Evolutionary conservation across 2,329 filamentous ascomycete genomes (phyloP).

Genomic region (Knufia petricola): DNA sequence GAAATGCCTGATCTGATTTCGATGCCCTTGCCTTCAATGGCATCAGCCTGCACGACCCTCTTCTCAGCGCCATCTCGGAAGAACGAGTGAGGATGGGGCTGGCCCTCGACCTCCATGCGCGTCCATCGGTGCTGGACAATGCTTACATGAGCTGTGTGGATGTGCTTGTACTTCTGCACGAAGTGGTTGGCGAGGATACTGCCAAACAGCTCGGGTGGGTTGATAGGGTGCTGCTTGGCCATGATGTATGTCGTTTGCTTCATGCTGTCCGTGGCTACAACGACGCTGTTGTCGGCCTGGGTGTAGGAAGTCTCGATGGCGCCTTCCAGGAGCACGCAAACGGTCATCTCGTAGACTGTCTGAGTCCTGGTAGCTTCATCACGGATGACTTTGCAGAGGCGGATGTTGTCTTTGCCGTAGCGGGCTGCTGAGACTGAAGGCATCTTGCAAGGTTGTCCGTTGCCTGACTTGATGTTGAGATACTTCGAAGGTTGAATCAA

Average conservation of each 20-base stretch:
- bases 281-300: constrained; percentile 80
- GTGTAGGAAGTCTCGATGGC: constrained; percentile 90
- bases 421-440: constrained; percentile 37
- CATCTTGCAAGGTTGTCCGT: constrained; percentile 17
- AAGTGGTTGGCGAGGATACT: constrained; percentile 81
- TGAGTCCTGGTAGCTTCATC: constrained; percentile 68
- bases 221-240: constrained; percentile 86
- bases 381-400: constrained; percentile 86
- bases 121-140: constrained; percentile 85
- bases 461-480: too few species aligned
- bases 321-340: constrained; percentile 85
- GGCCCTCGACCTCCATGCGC: constrained; percentile 74
- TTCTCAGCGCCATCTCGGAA: constrained; percentile 81
- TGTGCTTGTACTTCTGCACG: constrained; percentile 76
- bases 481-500: background rate
- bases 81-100: constrained; percentile 92
- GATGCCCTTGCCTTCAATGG: constrained; percentile 60
- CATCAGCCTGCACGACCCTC: constrained; percentile 66
- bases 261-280: constrained; percentile 94
- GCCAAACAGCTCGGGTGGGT: constrained; percentile 85
- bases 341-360: constrained; percentile 87
- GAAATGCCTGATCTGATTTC: constrained; percentile 67
- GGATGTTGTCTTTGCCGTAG: constrained; percentile 81
- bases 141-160: constrained; percentile 71
- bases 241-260: constrained; percentile 96